Evolutionary conservation across 306 rosid genomes (phyloP).

Genomic region (Pueraria montana): DNA sequence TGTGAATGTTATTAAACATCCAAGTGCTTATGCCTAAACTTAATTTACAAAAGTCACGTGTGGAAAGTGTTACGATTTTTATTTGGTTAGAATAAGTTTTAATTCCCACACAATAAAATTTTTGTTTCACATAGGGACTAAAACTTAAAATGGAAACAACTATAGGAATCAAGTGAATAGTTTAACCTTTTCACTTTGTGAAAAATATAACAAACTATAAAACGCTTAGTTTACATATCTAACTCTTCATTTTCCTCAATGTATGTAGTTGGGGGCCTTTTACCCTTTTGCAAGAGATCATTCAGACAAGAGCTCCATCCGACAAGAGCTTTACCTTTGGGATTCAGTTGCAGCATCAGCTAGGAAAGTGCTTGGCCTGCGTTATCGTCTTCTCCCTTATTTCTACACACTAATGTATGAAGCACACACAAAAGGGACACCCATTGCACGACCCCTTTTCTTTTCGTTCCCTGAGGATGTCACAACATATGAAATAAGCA

Average conservation of each 20-base stretch:
- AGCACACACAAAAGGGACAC: slow-evolving; percentile 75
- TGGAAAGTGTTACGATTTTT: not conserved
- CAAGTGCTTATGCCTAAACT: too few species aligned
- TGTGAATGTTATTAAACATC: too few species aligned
- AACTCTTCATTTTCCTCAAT: not conserved
- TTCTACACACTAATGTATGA: slow-evolving; percentile 86
- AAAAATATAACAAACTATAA: not conserved
- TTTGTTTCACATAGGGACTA: not conserved
- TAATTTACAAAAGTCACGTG: not conserved
- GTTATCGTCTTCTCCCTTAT: slow-evolving; percentile 84
- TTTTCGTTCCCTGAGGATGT: slow-evolving; percentile 88
- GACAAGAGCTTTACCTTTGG: slow-evolving; percentile 93
- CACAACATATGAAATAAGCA: slow-evolving; percentile 67
- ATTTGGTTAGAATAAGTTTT: not conserved
- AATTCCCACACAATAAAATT: too few species aligned
- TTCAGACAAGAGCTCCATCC: slow-evolving; percentile 51
- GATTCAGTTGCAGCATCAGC: slow-evolving; percentile 85
- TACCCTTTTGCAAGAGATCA: slow-evolving; percentile 96
- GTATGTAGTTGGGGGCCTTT: slow-evolving; percentile 90
- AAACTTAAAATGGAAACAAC: not conserved
- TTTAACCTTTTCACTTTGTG: not conserved
- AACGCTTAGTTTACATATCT: not conserved
- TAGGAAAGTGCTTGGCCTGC: slow-evolving; percentile 82
- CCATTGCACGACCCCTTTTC: slow-evolving; percentile 87
- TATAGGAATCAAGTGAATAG: not conserved